Evolutionary conservation across 2,329 filamentous ascomycete genomes (phyloP), one percentile per base, ranked within the genome.

Genomic region (Zalaria sp.): DNA sequence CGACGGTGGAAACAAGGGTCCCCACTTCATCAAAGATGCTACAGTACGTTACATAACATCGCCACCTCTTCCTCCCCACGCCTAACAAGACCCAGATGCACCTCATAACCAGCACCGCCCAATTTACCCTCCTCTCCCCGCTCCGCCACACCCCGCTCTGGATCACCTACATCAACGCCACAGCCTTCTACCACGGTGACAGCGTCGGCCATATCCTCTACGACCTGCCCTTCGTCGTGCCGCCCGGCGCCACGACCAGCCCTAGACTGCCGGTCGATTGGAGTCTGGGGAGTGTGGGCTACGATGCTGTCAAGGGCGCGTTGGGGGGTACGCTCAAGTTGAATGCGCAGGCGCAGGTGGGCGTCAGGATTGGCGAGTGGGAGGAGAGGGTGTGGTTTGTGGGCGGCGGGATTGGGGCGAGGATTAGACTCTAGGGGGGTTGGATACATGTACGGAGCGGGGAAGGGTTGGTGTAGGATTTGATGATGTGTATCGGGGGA

Each of bases 181-280:
- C 81, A 1, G 87, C 91, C 0, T 81, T 78, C 46, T 86, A 93
- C 48, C 75, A 83, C 46, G 83, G 79, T 5, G 77, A 89, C 40
- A 73, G 78, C 2, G 70, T 93, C 0, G 91, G 88, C 1, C 74
- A 69, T 26, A 95, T 96, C 44, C 51, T 81, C 25, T 85, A 91
- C 56, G 70, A 80, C 34, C 57, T 77, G 10, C 77, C 83, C 0
- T 89, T 96, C 53, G 73, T 77, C 2, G 81, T 87, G 2, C 79
- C 81, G 0, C 86, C 88, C 0, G 46, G 47, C 1, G 57, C 74
- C 1, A 83, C 79, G 2, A 64, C 73, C 43, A 84, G 82, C 0
- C 89, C 89, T 1, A 73, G 73, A 43, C 57, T 98, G 35, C 88
- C 89, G 0, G 89, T 96, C 1, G 71, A 81, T 34, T 89, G 88